Percentiles rank a stretch among this genome's conserved stretches.
Conservation (phyloP, 345 rosid species). For the Boechera divaricarpa region DNA sequence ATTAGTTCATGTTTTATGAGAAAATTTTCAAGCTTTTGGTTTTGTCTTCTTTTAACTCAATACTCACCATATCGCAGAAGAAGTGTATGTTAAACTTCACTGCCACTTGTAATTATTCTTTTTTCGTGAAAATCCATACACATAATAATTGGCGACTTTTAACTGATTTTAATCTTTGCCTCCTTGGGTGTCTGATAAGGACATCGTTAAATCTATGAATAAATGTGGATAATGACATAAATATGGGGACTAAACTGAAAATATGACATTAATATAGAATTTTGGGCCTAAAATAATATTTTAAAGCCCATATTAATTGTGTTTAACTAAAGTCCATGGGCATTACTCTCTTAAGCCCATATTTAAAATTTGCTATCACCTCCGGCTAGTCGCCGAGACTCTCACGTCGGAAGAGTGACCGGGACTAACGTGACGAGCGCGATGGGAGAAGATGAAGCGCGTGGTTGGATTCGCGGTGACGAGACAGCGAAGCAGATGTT, state of each 20-base stretch:
- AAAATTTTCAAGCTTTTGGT: neutral
- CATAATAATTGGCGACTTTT: neutral
- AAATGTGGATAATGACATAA: neutral
- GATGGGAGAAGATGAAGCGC: constrained; percentile 37
- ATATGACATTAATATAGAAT: neutral
- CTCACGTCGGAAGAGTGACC: constrained; percentile 25
- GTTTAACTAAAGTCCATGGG: neutral
- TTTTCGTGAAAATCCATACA: constrained; percentile 17
- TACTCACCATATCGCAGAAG: constrained; percentile 7
- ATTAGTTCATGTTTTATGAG: neutral
- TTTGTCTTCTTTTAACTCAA: neutral
- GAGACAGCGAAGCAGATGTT: constrained; percentile 72
- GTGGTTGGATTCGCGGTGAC: constrained; percentile 59
- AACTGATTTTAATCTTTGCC: neutral
- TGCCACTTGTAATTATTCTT: constrained; percentile 28
- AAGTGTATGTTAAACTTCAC: constrained; percentile 16
- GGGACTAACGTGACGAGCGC: neutral
- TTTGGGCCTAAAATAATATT: neutral
- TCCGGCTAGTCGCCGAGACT: neutral
- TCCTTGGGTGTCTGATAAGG: neutral
- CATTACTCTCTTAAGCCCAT: neutral
- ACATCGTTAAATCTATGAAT: neutral
- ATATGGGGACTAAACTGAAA: neutral
- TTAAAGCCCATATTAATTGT: too few species aligned
- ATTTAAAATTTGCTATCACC: neutral